A percentile compares a stretch with the other conserved stretches of the same genome.
Evolutionary conservation across 306 rosid genomes (phyloP).

Genomic region (Fagus sylvatica): DNA sequence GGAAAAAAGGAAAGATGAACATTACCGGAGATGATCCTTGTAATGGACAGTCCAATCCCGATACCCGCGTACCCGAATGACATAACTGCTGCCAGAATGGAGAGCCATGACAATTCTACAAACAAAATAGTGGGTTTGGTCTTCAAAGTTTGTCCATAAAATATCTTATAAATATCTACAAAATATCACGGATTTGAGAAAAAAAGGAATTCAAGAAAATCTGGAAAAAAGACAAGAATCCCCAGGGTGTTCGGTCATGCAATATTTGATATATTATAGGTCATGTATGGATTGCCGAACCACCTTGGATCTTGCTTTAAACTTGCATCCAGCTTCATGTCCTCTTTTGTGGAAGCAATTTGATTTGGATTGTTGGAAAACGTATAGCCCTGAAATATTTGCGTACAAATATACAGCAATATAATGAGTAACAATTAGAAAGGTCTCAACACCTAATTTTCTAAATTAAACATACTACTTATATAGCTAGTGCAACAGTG

Average conservation of each 20-base stretch:
- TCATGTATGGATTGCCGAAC: constrained; percentile 57
- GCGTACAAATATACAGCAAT: too few species aligned
- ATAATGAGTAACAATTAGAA: too few species aligned
- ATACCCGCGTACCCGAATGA: constrained; percentile 57
- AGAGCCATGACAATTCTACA: constrained; percentile 53
- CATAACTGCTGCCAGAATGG: constrained; percentile 46
- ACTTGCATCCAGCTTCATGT: constrained; percentile 34
- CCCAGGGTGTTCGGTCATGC: too few species aligned
- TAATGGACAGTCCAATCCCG: constrained; percentile 53
- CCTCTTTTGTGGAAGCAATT: constrained; percentile 41
- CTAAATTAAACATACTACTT: too few species aligned
- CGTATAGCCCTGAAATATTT: constrained; percentile 50
- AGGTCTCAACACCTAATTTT: too few species aligned
- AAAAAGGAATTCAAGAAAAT: too few species aligned
- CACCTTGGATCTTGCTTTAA: too few species aligned
- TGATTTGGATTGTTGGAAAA: too few species aligned
- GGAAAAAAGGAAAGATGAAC: background rate
- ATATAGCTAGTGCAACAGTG: too few species aligned
- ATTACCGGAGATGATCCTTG: constrained; percentile 39
- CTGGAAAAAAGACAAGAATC: constrained; percentile 43
- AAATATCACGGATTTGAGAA: constrained; percentile 69
- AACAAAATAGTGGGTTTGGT: too few species aligned
- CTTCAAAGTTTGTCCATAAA: constrained; percentile 47
- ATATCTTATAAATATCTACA: too few species aligned
- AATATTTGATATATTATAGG: too few species aligned